These are phyloP conservation scores for Mucor irregularis DNA, from an alignment of 371 early-diverging fungal species.

Conservation along the genomic window DNA sequence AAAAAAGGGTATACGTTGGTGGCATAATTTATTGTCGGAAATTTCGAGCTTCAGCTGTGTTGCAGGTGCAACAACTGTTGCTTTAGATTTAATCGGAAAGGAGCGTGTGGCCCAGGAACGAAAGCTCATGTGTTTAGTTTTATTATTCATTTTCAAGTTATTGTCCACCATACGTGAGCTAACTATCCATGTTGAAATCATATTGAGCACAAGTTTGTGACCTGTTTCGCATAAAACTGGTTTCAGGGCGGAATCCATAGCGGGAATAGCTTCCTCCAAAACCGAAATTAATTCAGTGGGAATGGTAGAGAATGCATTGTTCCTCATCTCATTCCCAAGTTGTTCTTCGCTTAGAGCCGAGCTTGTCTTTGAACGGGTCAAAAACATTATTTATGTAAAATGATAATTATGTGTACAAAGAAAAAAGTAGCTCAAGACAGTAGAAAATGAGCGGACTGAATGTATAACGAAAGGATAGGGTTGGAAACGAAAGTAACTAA, in stretches of 20 bases:
- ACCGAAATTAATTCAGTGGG: conserved; percentile 1
- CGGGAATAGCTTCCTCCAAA: conserved; percentile 8
- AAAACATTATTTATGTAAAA: conserved; percentile 4
- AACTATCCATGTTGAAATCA: conserved; percentile 13
- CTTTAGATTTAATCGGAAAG: conserved; percentile 2
- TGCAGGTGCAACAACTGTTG: conserved; percentile 1
- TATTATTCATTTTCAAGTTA: not conserved
- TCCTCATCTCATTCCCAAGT: not conserved
- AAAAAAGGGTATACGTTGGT: not conserved
- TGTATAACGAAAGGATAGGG: not conserved
- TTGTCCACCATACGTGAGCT: not conserved
- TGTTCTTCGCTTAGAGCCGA: conserved; percentile 4
- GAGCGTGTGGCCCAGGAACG: conserved; percentile 22
- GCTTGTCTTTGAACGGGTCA: conserved; percentile 22
- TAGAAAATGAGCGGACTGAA: not conserved
- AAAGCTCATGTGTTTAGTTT: not conserved
- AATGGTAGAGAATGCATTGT: not conserved
- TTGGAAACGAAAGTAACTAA: not conserved
- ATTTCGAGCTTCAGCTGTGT: not conserved
- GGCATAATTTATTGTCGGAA: conserved; percentile 1
- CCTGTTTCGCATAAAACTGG: conserved; percentile 4
- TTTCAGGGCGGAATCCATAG: conserved; percentile 4
- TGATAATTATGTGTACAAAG: not conserved
- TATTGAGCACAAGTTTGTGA: conserved; percentile 2
- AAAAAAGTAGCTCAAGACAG: not conserved